Base-by-base conservation (phyloP, 2,329 filamentous ascomycete species). In the Alternaria triticimaculans region DNA sequence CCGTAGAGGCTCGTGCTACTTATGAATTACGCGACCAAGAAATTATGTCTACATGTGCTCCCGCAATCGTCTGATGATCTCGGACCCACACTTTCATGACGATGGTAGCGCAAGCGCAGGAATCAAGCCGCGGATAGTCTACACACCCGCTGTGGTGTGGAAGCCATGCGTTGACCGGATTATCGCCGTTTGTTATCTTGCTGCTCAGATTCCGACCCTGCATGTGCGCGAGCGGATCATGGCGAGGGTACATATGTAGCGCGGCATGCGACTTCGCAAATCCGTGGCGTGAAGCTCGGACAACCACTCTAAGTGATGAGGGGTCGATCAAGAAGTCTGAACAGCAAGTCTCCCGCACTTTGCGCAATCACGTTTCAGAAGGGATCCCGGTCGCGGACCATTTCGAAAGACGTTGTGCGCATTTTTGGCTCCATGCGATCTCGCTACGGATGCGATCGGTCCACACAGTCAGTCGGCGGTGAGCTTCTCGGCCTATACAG, bases 391-490 rank as follows among this genome's bases (percentile, higher is more conserved):
- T 74, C 71, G 72, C 72, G 63, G 62, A 64, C 56, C 60, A 66
- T 63, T 53, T 61, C 58, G 63, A 63, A 68, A 66, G 61, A 45
- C 61, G 48, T 60, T 71, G 64, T 60, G 62, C 53, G 59, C 68
- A 65, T 60, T 58, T 54, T 65, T 58, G 61, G 64, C 65, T 62
- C 65, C 44, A 59, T 66, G 66, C 64, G 57, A 73, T 67, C 63
- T 68, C 65, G 65, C 68, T 69, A 70, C 71, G 70, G 72, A 70
- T 71, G 70, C 57, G 66, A 64, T 68, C 68, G 73, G 72, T 68
- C 66, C 64, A 67, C 67, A 62, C 57, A 60, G 60, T 65, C 51
- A 72, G 75, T 75, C 75, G 75, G 75, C 75, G 75, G 75, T 75
- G 75, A 75, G 74, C 70, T 62, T 66, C 62, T 74, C 69, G 72